Evolutionary conservation across 768 basidiomycete species (phyloP), one percentile per base, ranked within the genome.

Genomic region (Pulveroboletus sp.): DNA sequence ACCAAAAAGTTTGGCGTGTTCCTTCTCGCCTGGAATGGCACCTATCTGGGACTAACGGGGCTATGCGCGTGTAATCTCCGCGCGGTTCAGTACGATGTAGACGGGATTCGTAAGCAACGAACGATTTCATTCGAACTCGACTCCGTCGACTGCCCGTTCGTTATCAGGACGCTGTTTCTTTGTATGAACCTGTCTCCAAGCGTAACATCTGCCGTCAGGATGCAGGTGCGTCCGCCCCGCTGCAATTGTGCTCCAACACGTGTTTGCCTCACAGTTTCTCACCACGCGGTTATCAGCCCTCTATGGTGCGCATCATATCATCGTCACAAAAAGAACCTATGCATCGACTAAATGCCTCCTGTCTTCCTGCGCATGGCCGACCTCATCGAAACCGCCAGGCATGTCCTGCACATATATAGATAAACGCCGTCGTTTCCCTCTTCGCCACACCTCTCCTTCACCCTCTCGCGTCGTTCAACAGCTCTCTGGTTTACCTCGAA

Each of bases 351-450:
- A 48, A 43, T 55, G 39, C 45, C 52, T 60, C 58, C 60, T 58
- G 66, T 67, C 59, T 41, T 41, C 55, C 17, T 48, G 53, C 56
- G 58, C 66, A 52, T 67, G 65, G 66, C 46, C 46, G 38, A 56
- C 66, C 66, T 68, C 66, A 49, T 69, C 66, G 68, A 69, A 68
- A 59, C 62, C 66, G 44, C 57, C 68, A 66, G 66, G 66, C 66
- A 47, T 66, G 53, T 24, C 39, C 43, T 50, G n/a, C 54, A 45
- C 55, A 38, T 65, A 69, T 59, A 62, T 66, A 68, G 64, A 55
- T 51, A 24, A 64, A 55, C 27, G 50, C 54, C 55, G 44, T 35
- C 42, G 60, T 57, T 57, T 50, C 57, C 52, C 46, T 55, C 47
- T 41, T 58, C 55, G 41, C 45, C 43, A 52, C 58, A 46, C 45